Conservation (phyloP, 345 rosid species). For the Pseudoturritis turrita region DNA sequence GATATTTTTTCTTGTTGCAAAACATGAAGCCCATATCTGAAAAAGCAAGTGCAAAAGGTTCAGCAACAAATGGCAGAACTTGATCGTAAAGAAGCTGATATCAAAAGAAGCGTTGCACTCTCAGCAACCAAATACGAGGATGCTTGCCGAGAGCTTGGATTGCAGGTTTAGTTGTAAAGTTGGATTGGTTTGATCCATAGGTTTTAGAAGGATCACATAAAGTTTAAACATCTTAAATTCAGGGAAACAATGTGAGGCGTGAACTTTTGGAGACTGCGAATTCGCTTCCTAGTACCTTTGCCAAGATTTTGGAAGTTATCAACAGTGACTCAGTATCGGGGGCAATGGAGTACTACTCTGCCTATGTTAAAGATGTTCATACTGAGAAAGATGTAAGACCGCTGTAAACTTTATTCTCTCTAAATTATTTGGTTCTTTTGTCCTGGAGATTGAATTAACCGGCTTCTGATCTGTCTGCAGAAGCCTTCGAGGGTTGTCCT, state of each 20-base stretch:
- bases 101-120: conserved; percentile 72
- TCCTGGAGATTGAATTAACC: background rate
- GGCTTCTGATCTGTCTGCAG: conserved; percentile 45
- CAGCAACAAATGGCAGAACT: conserved; percentile 87
- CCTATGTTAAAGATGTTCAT: conserved; percentile 79
- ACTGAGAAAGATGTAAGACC: conserved; percentile 78
- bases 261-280: conserved; percentile 92
- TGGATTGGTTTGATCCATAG: conserved; percentile 14
- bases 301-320: conserved; percentile 66
- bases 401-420: background rate
- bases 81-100: conserved; percentile 91
- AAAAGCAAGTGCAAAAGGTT: conserved; percentile 89
- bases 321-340: conserved; percentile 60
- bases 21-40: conserved; percentile 77
- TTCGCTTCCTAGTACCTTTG: conserved; percentile 76
- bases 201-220: conserved; percentile 2
- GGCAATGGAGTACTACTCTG: conserved; percentile 78
- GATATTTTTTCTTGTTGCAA: background rate
- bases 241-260: conserved; percentile 87
- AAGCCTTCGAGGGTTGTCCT: conserved; percentile 46
- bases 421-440: background rate
- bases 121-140: conserved; percentile 84
- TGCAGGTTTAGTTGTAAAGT: conserved; percentile 52
- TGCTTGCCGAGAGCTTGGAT: conserved; percentile 95
- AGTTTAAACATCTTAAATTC: conserved; percentile 1